A percentile compares a stretch with the other conserved stretches of the same genome.
phyloP scores from a whole-genome alignment of 768 basidiomycete genomes.

The Calvatia gigantea region DNA sequence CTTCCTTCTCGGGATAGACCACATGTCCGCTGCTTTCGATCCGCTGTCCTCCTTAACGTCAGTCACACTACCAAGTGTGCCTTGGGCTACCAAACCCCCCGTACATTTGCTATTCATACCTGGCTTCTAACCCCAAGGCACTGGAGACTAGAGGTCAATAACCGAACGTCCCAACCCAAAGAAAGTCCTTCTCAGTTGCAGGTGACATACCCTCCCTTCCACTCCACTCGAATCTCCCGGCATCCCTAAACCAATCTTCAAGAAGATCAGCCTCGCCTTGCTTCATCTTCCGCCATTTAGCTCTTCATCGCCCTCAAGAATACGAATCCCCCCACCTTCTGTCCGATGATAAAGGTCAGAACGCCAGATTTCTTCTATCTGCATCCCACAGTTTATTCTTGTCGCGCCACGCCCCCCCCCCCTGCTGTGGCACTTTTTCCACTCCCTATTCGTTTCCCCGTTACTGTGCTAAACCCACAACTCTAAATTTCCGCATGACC shows the following conservation, averaged over 20 bases:
- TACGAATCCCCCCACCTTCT: background rate
- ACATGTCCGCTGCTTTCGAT: background rate
- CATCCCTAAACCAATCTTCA: background rate
- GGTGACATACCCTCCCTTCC: background rate
- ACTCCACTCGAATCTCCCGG: background rate
- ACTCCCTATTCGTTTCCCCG: no score
- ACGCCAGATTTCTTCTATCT: background rate
- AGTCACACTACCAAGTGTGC: background rate
- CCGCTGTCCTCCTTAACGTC: background rate
- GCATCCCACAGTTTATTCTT: background rate
- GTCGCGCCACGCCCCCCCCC: background rate
- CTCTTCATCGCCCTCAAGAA: background rate
- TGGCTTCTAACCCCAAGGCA: no score
- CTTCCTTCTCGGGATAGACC: background rate
- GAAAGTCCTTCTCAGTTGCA: background rate
- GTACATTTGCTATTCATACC: background rate
- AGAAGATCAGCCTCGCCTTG: background rate
- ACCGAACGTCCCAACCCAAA: background rate
- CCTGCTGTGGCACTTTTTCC: no score
- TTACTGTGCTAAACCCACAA: no score
- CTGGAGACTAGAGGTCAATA: background rate
- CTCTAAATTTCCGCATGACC: no score
- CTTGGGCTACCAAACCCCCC: background rate
- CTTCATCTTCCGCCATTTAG: background rate
- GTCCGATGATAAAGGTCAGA: conserved; percentile 2